Evolutionary conservation across 225 moss, liverwort and hornwort species (phyloP), one percentile per base, ranked within the genome.

Genomic region (Sphagnum tenellum): DNA sequence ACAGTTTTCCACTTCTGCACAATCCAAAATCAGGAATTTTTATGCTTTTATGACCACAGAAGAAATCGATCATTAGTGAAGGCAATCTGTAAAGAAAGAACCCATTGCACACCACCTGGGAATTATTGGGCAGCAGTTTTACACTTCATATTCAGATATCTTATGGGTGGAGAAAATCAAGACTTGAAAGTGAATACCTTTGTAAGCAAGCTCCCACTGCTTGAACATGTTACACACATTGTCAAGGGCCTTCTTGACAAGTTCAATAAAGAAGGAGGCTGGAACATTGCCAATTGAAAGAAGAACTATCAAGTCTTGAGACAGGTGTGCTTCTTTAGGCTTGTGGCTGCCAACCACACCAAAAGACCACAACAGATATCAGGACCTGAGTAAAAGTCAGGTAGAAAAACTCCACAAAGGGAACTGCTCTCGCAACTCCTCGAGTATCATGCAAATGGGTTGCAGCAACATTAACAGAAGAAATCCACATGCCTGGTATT

Each of bases 291-390:
- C 69, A 0, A 68, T 56, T 4, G 76, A 56, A 2, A 76, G 77
- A 13, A 77, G 70, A 10, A 69, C 48, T 5, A 77, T 81, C 8
- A 74, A 60, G 55, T 81, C 80, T 46, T 56, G 70, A 2, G 76
- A 81, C 4, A 81, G 49, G 57, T 53, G 60, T 45, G 71, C 73
- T 0, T 61, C 48, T 49, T 55, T 72, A 53, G 75, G 78, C 49
- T 60, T 59, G 5, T 48, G 59, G 9, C 78, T 74, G 70, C 52
- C 52, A 52, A 5, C 6, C 52, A 5, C 52, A 52, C 6, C 52
- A 52, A 5, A 6, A 52, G 6, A 9, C 9, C 9, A 4, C 54
- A 8, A 3, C 13, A 62, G 10, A 56, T 57, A 44, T 29, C 12
- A 47, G 8, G 12, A 45, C 4, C 2, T 44, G 3, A 3, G 4